phyloP scores from a whole-genome alignment of 352 stramenopile genomes.

The Hyaloperonospora brassicae region DNA sequence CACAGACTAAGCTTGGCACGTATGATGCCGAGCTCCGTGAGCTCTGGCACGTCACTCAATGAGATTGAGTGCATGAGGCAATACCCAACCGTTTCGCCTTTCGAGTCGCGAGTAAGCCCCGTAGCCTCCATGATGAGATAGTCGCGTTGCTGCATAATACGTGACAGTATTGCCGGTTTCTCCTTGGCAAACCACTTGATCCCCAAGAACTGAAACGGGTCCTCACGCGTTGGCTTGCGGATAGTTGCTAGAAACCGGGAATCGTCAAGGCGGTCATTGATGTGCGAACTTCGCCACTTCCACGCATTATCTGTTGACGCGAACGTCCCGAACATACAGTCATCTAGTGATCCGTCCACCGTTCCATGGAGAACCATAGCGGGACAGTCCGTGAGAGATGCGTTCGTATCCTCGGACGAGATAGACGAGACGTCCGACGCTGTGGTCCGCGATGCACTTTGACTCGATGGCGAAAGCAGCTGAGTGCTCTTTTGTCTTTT shows the following conservation, averaged over 20 bases:
- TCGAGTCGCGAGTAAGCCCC: slow-evolving; percentile 26
- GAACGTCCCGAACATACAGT: slow-evolving; percentile 39
- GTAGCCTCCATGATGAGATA: slow-evolving; percentile 43
- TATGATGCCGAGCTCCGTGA: slow-evolving; percentile 34
- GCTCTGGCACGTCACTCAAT: slow-evolving; percentile 26
- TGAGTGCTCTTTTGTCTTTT: neutral
- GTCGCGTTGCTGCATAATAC: slow-evolving; percentile 37
- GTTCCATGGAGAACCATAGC: slow-evolving; percentile 28
- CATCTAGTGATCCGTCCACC: slow-evolving; percentile 34
- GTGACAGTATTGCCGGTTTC: slow-evolving; percentile 27
- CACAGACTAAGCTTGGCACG: slow-evolving; percentile 40
- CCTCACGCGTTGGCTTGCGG: slow-evolving; percentile 19
- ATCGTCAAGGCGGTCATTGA: slow-evolving; percentile 44
- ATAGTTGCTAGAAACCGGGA: slow-evolving; percentile 35
- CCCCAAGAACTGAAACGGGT: slow-evolving; percentile 40
- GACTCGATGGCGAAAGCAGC: neutral
- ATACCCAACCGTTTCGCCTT: slow-evolving; percentile 35
- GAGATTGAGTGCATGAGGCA: slow-evolving; percentile 48
- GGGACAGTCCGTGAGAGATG: slow-evolving; percentile 13
- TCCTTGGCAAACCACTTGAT: slow-evolving; percentile 59
- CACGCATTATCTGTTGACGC: slow-evolving; percentile 31
- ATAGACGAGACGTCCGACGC: neutral
- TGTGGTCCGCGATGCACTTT: slow-evolving; percentile 4
- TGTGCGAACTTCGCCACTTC: slow-evolving; percentile 34
- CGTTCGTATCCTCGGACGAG: slow-evolving; percentile 2